Evolutionary conservation across 148 eudicot genomes (phyloP), one percentile per base, ranked within the genome.

Genomic region (Drosera capensis): DNA sequence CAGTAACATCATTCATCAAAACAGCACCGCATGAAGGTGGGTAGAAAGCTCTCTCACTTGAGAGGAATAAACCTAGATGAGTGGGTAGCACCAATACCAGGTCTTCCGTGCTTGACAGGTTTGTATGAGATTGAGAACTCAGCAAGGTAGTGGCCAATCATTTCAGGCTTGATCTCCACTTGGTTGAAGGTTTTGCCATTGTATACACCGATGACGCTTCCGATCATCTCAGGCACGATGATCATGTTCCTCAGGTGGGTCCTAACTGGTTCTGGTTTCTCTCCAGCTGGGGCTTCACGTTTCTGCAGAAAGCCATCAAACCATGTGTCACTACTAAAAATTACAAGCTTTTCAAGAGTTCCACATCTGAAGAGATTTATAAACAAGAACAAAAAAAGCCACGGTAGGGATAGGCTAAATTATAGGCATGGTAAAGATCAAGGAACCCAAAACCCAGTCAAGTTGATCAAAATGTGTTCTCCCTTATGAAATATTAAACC

Each of bases 51-150:
- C 0, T 43, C 23, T 73, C 70, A 77, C 67, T 81, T 81, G 1
- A 78, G 75, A 44, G 86, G 82, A 63, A 82, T 78, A 57, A 82
- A 82, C 79, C 94, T 74, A 1, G 94, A 82, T 23, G 94, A 82
- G 66, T 72, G 94, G 54, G 86, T 78, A 25, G 94, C 94, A 82
- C 82, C 94, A 47, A 82, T 75, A 72, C 82, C 82, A 14, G 94
- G 94, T 34, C 94, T 68, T n/a, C 87, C 80, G 28, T 73, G 84
- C 77, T 73, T 79, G 25, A 79, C 83, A 7, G 87, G 94, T 72
- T 83, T 79, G 84, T 76, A 79, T 8, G 72, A 68, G 43, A 79
- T 83, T 14, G 87, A 79, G 43, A 83, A 83, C 71, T 79, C 87
- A 6, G 84, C 84, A 17, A 79, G 67, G 40, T 73, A 79, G 55